Evolutionary conservation across 129 eudicot species (phyloP).

Genomic region (Glebionis coronaria): DNA sequence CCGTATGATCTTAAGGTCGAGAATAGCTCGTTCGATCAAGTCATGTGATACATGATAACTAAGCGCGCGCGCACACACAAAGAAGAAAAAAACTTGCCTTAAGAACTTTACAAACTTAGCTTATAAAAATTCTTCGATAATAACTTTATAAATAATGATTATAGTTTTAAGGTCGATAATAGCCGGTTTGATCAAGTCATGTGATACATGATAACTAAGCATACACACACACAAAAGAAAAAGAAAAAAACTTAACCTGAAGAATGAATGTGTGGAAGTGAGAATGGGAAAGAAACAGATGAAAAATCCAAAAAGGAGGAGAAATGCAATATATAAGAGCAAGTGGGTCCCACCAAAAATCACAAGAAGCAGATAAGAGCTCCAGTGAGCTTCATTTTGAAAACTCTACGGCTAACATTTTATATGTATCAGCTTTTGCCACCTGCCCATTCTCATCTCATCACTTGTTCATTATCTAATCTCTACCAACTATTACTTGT

Average conservation of each 20-base stretch:
- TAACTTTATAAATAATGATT: no score
- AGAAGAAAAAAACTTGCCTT: no score
- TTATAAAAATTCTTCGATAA: no score
- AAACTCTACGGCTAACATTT: slow-evolving; percentile 29
- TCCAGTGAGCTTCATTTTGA: slow-evolving; percentile 28
- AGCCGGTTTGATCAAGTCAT: no score
- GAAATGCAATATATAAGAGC: slow-evolving; percentile 48
- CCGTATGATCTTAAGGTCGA: background rate
- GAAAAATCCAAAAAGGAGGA: slow-evolving; percentile 41
- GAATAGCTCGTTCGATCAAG: no score
- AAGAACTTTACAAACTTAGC: no score
- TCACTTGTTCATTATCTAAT: background rate
- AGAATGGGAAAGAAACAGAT: slow-evolving; percentile 16
- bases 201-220: background rate
- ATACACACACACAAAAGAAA: background rate
- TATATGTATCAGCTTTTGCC: slow-evolving; percentile 22
- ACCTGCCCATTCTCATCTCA: slow-evolving; percentile 28
- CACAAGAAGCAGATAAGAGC: slow-evolving; percentile 27
- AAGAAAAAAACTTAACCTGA: no score
- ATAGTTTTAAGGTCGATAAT: background rate
- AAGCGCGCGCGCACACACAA: background rate
- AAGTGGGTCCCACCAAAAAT: slow-evolving; percentile 46
- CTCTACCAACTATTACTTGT: background rate
- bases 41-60: background rate
- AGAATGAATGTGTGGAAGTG: slow-evolving; percentile 17